Percentiles rank a stretch among this genome's conserved stretches.
phyloP scores from a whole-genome alignment of 2,329 filamentous ascomycete genomes.

The Talaromyces sp. region DNA sequence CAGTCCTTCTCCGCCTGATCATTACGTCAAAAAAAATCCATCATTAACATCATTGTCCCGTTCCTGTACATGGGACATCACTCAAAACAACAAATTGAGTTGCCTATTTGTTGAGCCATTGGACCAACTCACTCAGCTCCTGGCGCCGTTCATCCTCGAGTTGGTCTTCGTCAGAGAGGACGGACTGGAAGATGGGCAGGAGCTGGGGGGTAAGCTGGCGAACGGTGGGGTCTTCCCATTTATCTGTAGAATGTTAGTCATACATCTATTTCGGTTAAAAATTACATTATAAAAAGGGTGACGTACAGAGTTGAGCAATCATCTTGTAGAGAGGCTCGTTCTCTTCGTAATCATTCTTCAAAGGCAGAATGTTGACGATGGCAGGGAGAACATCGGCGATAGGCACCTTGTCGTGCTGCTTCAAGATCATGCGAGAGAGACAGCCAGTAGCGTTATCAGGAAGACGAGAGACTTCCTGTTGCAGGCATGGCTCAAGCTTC shows the following conservation, averaged over 20 bases:
- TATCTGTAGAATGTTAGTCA: slow-evolving; percentile 23
- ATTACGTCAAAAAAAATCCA: slow-evolving; percentile 6
- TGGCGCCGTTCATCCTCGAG: slow-evolving; percentile 43
- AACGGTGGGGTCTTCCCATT: slow-evolving; percentile 42
- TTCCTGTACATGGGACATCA: background rate
- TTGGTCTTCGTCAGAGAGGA: slow-evolving; percentile 41
- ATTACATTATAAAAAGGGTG: background rate
- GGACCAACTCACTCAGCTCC: slow-evolving; percentile 43
- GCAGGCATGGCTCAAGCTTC: slow-evolving; percentile 80
- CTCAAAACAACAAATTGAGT: background rate
- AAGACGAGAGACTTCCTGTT: slow-evolving; percentile 70
- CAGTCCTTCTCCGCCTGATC: background rate
- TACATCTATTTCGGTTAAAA: background rate
- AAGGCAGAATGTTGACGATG: slow-evolving; percentile 70
- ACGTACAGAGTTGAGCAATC: slow-evolving; percentile 78
- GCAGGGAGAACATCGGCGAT: slow-evolving; percentile 75
- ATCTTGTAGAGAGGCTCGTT: slow-evolving; percentile 90
- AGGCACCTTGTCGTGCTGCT: slow-evolving; percentile 76
- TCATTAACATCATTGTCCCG: slow-evolving; percentile 7
- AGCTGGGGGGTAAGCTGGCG: slow-evolving; percentile 41
- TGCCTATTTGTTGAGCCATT: slow-evolving; percentile 38
- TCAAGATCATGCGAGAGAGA: slow-evolving; percentile 84
- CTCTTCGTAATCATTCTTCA: slow-evolving; percentile 93
- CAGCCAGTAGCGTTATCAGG: slow-evolving; percentile 93
- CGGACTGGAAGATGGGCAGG: slow-evolving; percentile 43